These are phyloP conservation scores for Scleromitrula shiraiana DNA, from an alignment of 2,329 filamentous ascomycete species.

Conservation along the genomic window DNA sequence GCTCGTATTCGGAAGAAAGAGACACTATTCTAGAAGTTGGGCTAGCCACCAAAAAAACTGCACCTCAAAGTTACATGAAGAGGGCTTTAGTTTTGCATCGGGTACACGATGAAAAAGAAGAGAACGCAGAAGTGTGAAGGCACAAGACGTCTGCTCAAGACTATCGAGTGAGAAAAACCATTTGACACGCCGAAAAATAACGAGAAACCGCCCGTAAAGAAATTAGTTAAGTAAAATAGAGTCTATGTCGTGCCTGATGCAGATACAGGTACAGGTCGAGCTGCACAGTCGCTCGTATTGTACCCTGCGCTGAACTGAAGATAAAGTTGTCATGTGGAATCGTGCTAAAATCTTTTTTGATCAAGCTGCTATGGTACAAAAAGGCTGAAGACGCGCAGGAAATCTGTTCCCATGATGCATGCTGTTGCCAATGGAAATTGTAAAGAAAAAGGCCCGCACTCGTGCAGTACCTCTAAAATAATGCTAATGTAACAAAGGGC, in stretches of 20 bases:
- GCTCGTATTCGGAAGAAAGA: too few species aligned
- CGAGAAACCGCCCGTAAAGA: conserved; percentile 18
- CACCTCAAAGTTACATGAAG: conserved; percentile 6
- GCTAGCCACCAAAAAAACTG: conserved; percentile 4
- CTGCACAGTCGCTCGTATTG: conserved; percentile 28
- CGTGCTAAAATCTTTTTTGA: conserved; percentile 26
- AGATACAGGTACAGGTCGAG: conserved; percentile 30
- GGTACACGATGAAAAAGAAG: conserved; percentile 8
- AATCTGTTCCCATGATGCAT: conserved; percentile 24
- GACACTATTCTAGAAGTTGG: background rate
- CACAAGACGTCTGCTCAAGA: conserved; percentile 25
- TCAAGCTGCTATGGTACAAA: conserved; percentile 30
- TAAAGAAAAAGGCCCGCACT: conserved; percentile 18
- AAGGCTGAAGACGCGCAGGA: conserved; percentile 20
- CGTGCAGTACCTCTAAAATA: conserved; percentile 15
- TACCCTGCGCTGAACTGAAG: conserved; percentile 28
- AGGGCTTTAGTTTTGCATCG: conserved; percentile 5
- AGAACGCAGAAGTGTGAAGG: conserved; percentile 20
- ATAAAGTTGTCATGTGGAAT: conserved; percentile 24
- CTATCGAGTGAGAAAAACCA: conserved; percentile 22
- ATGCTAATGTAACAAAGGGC: conserved; percentile 30
- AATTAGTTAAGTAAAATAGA: conserved; percentile 16
- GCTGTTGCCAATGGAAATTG: conserved; percentile 23
- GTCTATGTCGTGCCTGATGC: conserved; percentile 23
- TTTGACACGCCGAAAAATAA: conserved; percentile 15